Conservation (phyloP, 108 stramenopile species). For the Cyclotella distinguenda region DNA sequence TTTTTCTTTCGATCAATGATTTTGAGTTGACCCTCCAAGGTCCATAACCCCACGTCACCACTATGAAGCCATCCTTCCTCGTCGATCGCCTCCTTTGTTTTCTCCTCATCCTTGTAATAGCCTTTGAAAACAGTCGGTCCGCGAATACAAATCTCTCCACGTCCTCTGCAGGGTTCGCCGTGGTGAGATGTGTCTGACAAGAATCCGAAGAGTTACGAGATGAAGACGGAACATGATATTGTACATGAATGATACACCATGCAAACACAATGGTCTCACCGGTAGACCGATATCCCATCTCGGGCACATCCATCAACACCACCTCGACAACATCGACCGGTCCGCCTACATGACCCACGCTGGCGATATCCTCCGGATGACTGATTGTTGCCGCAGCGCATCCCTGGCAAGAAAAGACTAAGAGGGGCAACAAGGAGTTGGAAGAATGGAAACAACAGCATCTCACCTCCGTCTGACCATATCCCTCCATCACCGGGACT, state of each 20-base stretch:
- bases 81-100: slow-evolving; percentile 90
- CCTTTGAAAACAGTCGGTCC: slow-evolving; percentile 94
- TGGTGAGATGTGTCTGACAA: slow-evolving; percentile 67
- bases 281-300: slow-evolving; percentile 93
- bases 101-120: slow-evolving; percentile 95
- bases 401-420: too few relatives aligned
- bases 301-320: slow-evolving; percentile 88
- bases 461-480: slow-evolving; percentile 96
- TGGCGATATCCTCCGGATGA: slow-evolving; percentile 69
- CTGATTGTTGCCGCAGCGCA: slow-evolving; percentile 72
- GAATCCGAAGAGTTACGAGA: too few relatives aligned
- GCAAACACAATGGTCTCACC: slow-evolving; percentile 29
- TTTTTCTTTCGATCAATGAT: slow-evolving; percentile 99
- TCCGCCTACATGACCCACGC: slow-evolving; percentile 93
- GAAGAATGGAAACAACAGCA: too few relatives aligned
- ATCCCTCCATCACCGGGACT: slow-evolving; percentile 93
- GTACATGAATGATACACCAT: background rate
- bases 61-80: slow-evolving; percentile 94
- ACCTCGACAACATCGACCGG: slow-evolving; percentile 83
- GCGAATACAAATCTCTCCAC: slow-evolving; percentile 95
- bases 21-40: slow-evolving; percentile 83
- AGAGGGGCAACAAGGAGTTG: too few relatives aligned
- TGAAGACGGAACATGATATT: background rate
- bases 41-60: slow-evolving; percentile 98
- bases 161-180: slow-evolving; percentile 79